Evolutionary conservation across 2,329 filamentous ascomycete genomes (phyloP), one percentile per base, ranked within the genome.

Genomic region (Colletotrichum sansevieriae): DNA sequence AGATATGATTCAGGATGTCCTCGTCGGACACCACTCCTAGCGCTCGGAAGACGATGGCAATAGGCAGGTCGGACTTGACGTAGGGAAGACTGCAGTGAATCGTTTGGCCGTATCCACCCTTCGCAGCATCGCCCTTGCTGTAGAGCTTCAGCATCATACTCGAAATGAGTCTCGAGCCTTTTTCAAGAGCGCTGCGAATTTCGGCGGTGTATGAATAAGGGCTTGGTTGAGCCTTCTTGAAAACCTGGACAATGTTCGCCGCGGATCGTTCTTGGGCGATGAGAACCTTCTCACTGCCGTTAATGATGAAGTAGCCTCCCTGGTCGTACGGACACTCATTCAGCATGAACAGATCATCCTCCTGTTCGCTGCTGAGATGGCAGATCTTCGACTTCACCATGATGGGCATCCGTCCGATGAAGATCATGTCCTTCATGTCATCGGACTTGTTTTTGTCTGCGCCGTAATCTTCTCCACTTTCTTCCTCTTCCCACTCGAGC

Each of bases 251-350:
- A 68, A 98, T 99, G 77, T 99, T 99, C 77, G 95, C 96, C 46
- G 96, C 96, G 78, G 95, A 98, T 71, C 96, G 92, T 81, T 99
- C 96, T 79, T 99, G 96, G 1, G 96, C 96, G 75, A 99, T 99
- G 74, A 99, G 83, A 22, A 99, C 96, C 85, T 99, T 99, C 78
- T 99, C 96, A 80, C 93, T 97, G 49, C 96, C 96, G 82, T 99
- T 99, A 86, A 99, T 99, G 75, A 99, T 94, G 77, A 99, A 99
- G 81, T 99, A 99, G 73, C 96, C 96, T 73, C 96, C 96, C 77
- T 98, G 96, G 76, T 99, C 96, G 79, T 98, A 99, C 0, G 96
- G 96, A 74, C 96, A 99, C 81, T 99, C 96, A 77, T 97, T 97
- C 80, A 97, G 91, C 54, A 92, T 87, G 78, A 97, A 98, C 2